Evolutionary conservation across 2,329 filamentous ascomycete genomes (phyloP), one percentile per base, ranked within the genome.

Genomic region (Aspergillus latus): DNA sequence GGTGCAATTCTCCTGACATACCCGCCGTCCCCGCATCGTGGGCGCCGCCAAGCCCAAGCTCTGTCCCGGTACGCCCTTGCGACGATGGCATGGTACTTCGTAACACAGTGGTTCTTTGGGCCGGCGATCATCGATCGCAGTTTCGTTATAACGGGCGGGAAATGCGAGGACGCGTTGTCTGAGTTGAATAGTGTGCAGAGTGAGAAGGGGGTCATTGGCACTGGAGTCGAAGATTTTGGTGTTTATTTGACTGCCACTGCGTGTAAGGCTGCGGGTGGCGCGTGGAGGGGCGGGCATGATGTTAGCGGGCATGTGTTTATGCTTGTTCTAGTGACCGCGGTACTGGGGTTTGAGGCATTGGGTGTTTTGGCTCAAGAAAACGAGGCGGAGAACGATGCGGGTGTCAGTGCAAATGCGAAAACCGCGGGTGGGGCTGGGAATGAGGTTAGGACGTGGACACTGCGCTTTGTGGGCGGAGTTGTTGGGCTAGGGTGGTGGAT

Each of bases 21-120:
- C 21, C n/a, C 34, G 68, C 85, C 88, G 1, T 76, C 77, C 2
- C 74, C 69, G 30, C 69, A 65, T 36, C 67, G 73, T 2, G 54
- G 80, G 61, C 79, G 75, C 40, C 74, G 79, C 29, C 73, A 80
- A n/a, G 52, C 83, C 9, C 82, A 85, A 57, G 90, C 89, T 0
- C 68, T 78, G 1, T 49, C 87, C 21, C 83, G 94, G 47, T 99
- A 91, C 80, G 78, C 62, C 0, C 75, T 88, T 7, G 84, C 91
- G 0, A 97, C 94, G 7, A 67, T 76, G 1, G 88, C 87, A 74
- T 99, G 94, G 94, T 80, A 91, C 42, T 76, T 91, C 39, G 86
- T 94, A 15, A 99, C 94, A 62, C 94, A 97, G 78, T 97, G 94
- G 94, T 97, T 87, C 73, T 97, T 99, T 67, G 94, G 94, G 0